Conservation (phyloP, 164 flowering plant species). For the Platanus orientalis region DNA sequence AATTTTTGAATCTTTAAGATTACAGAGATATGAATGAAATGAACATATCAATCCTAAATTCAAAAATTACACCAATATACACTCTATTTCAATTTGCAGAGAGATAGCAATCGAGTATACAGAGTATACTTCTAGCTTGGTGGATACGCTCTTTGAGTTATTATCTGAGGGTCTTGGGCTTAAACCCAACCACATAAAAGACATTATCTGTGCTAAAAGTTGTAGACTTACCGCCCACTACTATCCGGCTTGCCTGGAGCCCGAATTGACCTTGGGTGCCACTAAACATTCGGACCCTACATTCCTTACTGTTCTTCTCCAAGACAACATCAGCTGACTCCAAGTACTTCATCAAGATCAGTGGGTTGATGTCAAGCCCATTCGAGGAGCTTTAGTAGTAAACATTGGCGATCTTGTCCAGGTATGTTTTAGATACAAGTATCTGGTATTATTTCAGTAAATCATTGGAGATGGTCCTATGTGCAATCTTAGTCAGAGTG, state of each 20-base stretch:
- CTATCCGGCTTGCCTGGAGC: slow-evolving; percentile 49
- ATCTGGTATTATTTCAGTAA: no score
- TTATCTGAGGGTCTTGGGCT: slow-evolving; percentile 31
- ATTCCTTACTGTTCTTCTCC: slow-evolving; percentile 43
- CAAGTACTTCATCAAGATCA: slow-evolving; percentile 33
- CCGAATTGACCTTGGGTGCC: slow-evolving; percentile 36
- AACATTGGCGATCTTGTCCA: slow-evolving; percentile 47
- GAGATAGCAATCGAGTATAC: slow-evolving; percentile 19
- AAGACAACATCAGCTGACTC: slow-evolving; percentile 41
- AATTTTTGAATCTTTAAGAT: no score
- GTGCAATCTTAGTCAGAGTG: no score
- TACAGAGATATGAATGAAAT: no score
- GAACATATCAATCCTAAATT: no score
- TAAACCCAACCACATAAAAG: slow-evolving; percentile 12
- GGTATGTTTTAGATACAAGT: no score
- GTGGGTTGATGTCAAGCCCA: slow-evolving; percentile 36
- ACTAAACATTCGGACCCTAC: slow-evolving; percentile 30
- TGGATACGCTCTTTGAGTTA: slow-evolving; percentile 16
- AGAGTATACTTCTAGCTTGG: slow-evolving; percentile 15
- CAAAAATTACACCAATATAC: no score
- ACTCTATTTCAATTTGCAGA: no score
- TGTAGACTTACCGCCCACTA: slow-evolving; percentile 18
- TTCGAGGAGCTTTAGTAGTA: slow-evolving; percentile 32
- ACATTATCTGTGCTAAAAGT: slow-evolving; percentile 21
- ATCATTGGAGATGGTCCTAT: no score